Evolutionary conservation across 257 asterid genomes (phyloP), one percentile per base, ranked within the genome.

Genomic region (Avicennia marina): DNA sequence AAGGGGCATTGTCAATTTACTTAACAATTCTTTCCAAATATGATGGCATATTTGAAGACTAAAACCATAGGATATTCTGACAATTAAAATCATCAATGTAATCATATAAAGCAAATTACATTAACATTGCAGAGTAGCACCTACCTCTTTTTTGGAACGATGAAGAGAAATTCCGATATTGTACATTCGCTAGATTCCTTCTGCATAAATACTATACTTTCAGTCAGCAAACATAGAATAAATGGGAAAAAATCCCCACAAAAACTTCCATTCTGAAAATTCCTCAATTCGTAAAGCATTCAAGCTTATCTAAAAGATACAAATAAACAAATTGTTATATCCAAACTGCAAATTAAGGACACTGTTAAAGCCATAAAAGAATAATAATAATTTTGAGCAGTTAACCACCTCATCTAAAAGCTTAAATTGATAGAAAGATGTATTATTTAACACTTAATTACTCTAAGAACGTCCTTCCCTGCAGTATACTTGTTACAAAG

Each of bases 201-300:
- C 86, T 70, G 64, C 66, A 65, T 25, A 86, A 38, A 58, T 63
- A 51, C 94, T 86, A 86, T 75, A 78, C 32, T 57, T 58, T 22
- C 62, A 57, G 15, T 62, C 51, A 55, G 59, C 25, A 66, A 65
- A 56, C 39, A 43, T 22, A 26, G n/a, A 33, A 64, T 27, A 31
- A 20, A 51, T 6, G 7, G 49, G 41, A 36, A 15, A 29, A 31
- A 21, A 13, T 36, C n/a, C n/a, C n/a, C n/a, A 19, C 25, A 54
- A 40, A 43, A 34, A 47, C 2, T 19, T 39, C 33, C 27, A 15
- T 39, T 42, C 52, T 44, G n/a, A 45, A 44, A 24, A 20, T 7
- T 58, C 58, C 65, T 18, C 34, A 44, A 34, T 11, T 8, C 11
- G 21, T 33, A 22, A 13, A 55, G 4, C 16, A 29, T 29, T 29